A percentile compares a stretch with the other conserved stretches of the same genome.
Conservation (phyloP, 176 grass and related monocot species). For the Avena eriantha region DNA sequence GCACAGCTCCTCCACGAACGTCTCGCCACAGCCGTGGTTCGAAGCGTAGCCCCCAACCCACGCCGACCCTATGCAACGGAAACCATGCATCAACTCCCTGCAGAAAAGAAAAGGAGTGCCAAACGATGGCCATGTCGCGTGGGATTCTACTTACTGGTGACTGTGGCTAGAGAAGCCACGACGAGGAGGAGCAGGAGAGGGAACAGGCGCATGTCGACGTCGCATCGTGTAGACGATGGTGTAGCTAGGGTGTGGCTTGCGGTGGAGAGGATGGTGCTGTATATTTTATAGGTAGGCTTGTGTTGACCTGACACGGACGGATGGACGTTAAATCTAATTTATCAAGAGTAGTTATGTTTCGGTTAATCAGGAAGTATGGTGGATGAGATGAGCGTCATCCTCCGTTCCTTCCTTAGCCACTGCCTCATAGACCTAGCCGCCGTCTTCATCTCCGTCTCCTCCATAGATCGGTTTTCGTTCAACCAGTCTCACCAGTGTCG, state of each 20-base stretch:
- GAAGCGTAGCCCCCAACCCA: conserved; percentile 48
- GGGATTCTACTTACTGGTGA: conserved; percentile 18
- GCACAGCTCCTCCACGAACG: conserved; percentile 26
- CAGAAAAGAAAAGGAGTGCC: not conserved
- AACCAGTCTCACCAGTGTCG: too few relatives aligned
- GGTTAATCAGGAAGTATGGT: not conserved
- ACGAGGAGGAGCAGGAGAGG: not conserved
- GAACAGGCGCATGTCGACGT: not conserved
- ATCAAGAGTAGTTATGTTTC: not conserved
- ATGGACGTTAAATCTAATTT: not conserved
- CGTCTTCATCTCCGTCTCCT: too few relatives aligned
- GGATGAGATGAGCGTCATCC: not conserved
- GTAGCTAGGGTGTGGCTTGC: too few relatives aligned
- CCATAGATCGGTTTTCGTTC: too few relatives aligned
- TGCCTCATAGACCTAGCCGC: too few relatives aligned
- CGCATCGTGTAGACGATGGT: too few relatives aligned
- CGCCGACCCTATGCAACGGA: conserved; percentile 20
- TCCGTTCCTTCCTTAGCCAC: too few relatives aligned
- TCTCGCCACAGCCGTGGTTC: conserved; percentile 24
- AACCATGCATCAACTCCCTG: not conserved
- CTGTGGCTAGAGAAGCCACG: not conserved
- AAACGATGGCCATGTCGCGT: not conserved
- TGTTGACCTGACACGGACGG: not conserved
- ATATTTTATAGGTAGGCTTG: not conserved
- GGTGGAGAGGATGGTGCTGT: too few relatives aligned